Evolutionary conservation across 164 flowering plant species (phyloP).

Genomic region (Akebia trifoliata): DNA sequence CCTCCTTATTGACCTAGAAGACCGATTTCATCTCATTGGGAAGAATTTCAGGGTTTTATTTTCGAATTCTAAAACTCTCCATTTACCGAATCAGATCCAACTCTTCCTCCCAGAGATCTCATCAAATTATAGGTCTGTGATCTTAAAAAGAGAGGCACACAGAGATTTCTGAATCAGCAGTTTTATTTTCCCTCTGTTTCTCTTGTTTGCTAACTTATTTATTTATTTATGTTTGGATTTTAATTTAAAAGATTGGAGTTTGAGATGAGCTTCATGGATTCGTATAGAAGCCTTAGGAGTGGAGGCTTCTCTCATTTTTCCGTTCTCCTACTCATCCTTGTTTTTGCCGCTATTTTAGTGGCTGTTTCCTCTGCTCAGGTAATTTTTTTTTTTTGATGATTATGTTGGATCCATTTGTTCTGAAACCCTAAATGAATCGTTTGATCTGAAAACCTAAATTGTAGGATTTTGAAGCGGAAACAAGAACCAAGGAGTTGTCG

Average conservation of each 20-base stretch:
- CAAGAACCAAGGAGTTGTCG: slow-evolving; percentile 22
- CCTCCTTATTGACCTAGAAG: background rate
- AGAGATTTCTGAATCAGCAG: background rate
- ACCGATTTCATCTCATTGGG: background rate
- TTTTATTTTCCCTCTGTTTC: background rate
- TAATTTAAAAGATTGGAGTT: slow-evolving; percentile 2
- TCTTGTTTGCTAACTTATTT: background rate
- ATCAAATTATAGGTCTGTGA: background rate
- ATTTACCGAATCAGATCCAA: background rate
- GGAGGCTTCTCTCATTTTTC: background rate
- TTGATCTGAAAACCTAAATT: background rate
- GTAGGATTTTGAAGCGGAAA: slow-evolving; percentile 30
- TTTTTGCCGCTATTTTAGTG: slow-evolving; percentile 1
- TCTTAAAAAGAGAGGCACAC: background rate
- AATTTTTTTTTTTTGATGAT: background rate
- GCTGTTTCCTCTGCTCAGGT: slow-evolving; percentile 19
- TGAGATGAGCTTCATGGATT: slow-evolving; percentile 17
- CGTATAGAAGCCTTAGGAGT: slow-evolving; percentile 9
- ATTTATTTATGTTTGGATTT: background rate
- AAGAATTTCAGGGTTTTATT: background rate
- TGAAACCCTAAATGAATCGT: no score
- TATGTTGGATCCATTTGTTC: background rate
- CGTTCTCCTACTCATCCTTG: slow-evolving; percentile 10
- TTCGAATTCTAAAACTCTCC: background rate
- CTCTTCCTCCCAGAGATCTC: background rate